Conservation (phyloP, 345 rosid genomes). For the Euphorbia tirucalli region DNA sequence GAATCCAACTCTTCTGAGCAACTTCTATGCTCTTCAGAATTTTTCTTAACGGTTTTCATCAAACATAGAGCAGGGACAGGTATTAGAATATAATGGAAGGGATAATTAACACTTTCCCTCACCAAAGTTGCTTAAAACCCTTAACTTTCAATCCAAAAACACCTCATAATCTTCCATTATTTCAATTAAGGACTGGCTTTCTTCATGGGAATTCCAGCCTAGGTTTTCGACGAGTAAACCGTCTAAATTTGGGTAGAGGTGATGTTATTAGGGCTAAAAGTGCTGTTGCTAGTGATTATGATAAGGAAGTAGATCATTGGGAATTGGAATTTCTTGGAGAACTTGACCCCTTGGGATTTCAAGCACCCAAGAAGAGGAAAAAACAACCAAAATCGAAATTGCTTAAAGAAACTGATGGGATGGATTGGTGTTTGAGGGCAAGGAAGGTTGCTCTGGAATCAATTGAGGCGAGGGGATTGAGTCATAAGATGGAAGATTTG, state of each 20-base stretch:
- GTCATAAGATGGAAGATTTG: conserved; percentile 48
- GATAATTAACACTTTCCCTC: conserved; percentile 35
- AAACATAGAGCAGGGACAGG: conserved; percentile 1
- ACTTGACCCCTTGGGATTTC: conserved; percentile 58
- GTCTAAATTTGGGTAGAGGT: conserved; percentile 24
- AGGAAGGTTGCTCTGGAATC: conserved; percentile 69
- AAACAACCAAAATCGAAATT: conserved; percentile 41
- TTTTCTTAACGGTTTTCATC: conserved; percentile 3
- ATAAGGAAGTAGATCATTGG: conserved; percentile 52
- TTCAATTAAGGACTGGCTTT: conserved; percentile 29
- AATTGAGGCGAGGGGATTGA: conserved; percentile 71
- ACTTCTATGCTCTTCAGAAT: conserved; percentile 4
- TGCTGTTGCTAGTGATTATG: conserved; percentile 17
- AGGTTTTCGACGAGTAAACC: conserved; percentile 23
- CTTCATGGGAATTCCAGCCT: conserved; percentile 14
- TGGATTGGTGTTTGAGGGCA: conserved; percentile 94
- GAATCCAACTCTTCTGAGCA: neutral
- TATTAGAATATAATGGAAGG: conserved; percentile 37
- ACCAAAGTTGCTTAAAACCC: conserved; percentile 31
- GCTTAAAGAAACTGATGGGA: conserved; percentile 55
- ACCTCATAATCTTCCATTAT: conserved; percentile 21
- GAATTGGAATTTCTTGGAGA: conserved; percentile 72
- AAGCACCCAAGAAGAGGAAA: conserved; percentile 63
- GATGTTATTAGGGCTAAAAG: conserved; percentile 11
- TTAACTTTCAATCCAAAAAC: conserved; percentile 28